A percentile compares a stretch with the other conserved stretches of the same genome.
phyloP scores from a whole-genome alignment of 208 protist species.

The Acanthamoeba culbertsoni region DNA sequence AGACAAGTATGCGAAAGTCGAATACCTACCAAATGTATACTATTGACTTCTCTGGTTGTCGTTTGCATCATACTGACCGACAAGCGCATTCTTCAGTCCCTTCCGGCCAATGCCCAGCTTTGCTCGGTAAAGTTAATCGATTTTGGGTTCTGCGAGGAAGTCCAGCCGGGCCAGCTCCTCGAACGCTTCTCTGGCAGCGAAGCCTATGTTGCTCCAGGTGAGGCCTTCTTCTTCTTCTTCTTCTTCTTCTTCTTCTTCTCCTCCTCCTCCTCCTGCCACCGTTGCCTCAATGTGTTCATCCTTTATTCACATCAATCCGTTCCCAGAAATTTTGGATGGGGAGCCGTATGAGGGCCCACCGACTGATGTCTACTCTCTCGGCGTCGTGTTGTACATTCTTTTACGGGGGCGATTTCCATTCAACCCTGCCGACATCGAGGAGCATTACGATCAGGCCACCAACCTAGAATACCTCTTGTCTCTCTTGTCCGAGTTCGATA shows the following conservation, averaged over 20 bases:
- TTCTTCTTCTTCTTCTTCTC: not conserved
- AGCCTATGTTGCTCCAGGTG: constrained; percentile 29
- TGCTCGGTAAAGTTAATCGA: constrained; percentile 22
- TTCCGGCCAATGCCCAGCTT: not conserved
- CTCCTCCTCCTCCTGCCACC: too few relatives aligned
- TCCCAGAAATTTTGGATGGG: constrained; percentile 14
- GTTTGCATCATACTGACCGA: not conserved
- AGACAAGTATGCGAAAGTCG: not conserved
- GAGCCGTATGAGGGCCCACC: constrained; percentile 13
- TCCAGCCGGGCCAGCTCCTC: constrained; percentile 8
- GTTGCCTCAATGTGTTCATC: too few relatives aligned
- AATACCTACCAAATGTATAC: not conserved
- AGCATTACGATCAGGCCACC: constrained; percentile 7
- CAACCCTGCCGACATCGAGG: constrained; percentile 12
- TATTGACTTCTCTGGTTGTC: not conserved
- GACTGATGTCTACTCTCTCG: constrained; percentile 19
- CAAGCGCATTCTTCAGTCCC: not conserved
- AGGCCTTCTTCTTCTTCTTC: not conserved
- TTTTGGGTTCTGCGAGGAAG: constrained; percentile 30
- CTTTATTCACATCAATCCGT: too few relatives aligned
- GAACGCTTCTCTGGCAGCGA: constrained; percentile 9
- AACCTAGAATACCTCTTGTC: not conserved
- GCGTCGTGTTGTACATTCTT: constrained; percentile 18
- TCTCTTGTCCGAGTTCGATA: not conserved
- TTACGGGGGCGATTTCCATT: constrained; percentile 11